Conservation (phyloP, 257 asterid genomes). For the Solanum ossicruentum region DNA sequence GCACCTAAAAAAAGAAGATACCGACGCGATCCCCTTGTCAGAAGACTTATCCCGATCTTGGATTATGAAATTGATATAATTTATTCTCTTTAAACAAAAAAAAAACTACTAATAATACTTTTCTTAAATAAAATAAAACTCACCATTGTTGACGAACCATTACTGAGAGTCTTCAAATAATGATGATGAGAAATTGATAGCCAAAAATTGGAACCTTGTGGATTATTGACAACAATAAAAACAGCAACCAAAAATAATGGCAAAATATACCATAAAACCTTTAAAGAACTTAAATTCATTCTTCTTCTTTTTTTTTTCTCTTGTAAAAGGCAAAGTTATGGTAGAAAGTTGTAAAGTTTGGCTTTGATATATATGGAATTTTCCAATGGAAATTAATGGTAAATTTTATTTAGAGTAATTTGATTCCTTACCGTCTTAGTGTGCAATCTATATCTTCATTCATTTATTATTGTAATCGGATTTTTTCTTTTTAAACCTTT, state of each 20-base stretch:
- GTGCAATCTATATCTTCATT: neutral
- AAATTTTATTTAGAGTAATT: neutral
- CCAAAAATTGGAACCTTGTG: constrained; percentile 9
- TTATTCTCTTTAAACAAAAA: neutral
- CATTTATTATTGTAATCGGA: neutral
- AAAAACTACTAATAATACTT: neutral
- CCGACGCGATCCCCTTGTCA: too few relatives aligned
- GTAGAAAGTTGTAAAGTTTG: neutral
- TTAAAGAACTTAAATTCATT: constrained; percentile 20
- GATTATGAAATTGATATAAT: too few relatives aligned
- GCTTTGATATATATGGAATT: neutral
- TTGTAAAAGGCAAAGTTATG: neutral
- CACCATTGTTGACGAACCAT: neutral
- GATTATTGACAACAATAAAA: constrained; percentile 13
- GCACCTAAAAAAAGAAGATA: too few relatives aligned
- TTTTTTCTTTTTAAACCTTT: neutral
- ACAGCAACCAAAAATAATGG: constrained; percentile 34
- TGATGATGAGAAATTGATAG: neutral
- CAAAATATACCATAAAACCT: constrained; percentile 29
- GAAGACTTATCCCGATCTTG: too few relatives aligned
- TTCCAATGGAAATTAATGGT: neutral
- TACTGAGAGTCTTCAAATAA: neutral
- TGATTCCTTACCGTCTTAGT: neutral
- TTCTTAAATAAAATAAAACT: neutral
- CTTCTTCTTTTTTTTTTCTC: constrained; percentile 10